Evolutionary conservation across 768 basidiomycete species (phyloP).

Genomic region (Russula emetica): DNA sequence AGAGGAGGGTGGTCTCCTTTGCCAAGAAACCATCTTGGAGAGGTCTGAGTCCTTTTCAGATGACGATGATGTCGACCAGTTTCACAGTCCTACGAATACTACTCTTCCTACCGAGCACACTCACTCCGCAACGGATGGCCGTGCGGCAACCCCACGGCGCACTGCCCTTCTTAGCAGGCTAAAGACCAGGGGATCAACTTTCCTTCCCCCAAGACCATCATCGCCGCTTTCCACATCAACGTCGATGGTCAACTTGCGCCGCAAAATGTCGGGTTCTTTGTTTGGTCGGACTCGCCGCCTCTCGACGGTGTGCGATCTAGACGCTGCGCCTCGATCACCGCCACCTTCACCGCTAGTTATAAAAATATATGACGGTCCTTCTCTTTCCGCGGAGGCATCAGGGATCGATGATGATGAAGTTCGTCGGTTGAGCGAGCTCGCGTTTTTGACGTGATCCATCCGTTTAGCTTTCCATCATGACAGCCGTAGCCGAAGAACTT

Average conservation of each 20-base stretch:
- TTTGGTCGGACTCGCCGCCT: background rate
- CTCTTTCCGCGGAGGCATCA: conserved; percentile 49
- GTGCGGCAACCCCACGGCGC: background rate
- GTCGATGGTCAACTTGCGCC: conserved; percentile 18
- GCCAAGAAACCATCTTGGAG: conserved; percentile 19
- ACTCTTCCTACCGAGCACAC: background rate
- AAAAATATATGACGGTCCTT: conserved; percentile 55
- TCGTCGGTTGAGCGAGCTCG: conserved; percentile 65
- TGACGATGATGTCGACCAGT: conserved; percentile 15
- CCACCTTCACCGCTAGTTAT: conserved; percentile 48
- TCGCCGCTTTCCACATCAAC: background rate
- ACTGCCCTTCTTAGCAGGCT: conserved; percentile 1
- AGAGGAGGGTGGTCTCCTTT: conserved; percentile 10
- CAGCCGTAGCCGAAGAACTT: background rate
- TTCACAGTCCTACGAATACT: background rate
- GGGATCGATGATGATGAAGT: conserved; percentile 65
- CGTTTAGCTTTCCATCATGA: background rate
- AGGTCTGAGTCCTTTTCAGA: conserved; percentile 9
- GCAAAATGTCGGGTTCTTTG: conserved; percentile 5
- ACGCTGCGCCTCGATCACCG: background rate
- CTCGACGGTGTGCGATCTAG: background rate
- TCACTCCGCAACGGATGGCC: background rate
- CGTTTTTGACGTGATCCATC: conserved; percentile 43
- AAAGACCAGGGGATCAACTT: conserved; percentile 6
- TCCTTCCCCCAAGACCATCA: background rate